Evolutionary conservation across 805 yeast species (phyloP), one percentile per base, ranked within the genome.

Genomic region (Debaryomyces prosopidis): DNA sequence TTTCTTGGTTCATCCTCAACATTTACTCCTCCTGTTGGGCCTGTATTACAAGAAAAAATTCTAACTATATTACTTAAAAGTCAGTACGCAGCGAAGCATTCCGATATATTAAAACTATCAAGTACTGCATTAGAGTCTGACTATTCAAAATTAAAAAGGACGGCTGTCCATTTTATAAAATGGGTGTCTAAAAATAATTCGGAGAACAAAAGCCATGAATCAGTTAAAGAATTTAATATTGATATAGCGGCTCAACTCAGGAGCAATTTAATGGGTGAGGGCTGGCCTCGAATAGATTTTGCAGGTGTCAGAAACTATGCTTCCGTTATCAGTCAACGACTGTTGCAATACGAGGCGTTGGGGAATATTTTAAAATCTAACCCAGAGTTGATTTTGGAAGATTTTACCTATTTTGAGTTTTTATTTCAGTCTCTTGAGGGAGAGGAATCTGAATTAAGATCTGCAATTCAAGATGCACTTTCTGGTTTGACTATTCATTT

Each of bases 321-420:
- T 2, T 48, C 58, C 1, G 54, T 62, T 11, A 36, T 79, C 2
- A 53, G 64, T 4, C 84, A 80, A 52, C 74, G 94, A 53, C 76
- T 77, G 54, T 64, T 75, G 32, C 89, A 87, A 53, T 91, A 89
- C 57, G 96, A 88, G 59, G 84, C 95, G 0, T 62, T 91, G 18
- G 94, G 96, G 1, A 75, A 81, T 16, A 71, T 91, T 6, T 58
- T 86, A 41, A 71, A 76, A 45, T 71, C 76, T 28, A 69, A 76
- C 33, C 70, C 79, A 1, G 53, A 59, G 0, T 59, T 70, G 15
- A 62, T 82, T 27, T 46, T 66, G 2, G 53, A 66, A 11, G 82
- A 82, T 53, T 63, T 84, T 31, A 60, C 75, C 0, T 80, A 77
- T 49, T 59, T 89, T 33, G 79, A 77, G 40, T 90, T 89, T 55